Percentiles rank a stretch among this genome's conserved stretches.
Evolutionary conservation across 106 monocot genomes (phyloP).

Genomic region (Narthecium ossifragum): DNA sequence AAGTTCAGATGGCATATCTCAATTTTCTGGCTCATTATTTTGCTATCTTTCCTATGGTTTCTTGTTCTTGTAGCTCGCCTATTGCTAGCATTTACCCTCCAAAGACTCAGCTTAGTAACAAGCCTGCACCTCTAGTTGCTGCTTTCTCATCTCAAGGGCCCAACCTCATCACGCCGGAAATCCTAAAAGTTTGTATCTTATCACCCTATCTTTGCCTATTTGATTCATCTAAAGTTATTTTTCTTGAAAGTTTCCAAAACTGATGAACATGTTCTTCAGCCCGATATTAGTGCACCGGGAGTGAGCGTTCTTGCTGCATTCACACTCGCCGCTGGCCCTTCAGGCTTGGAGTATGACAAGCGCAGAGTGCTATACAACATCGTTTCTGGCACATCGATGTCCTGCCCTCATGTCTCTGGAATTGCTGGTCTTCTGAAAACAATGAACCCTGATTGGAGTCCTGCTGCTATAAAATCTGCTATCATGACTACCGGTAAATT

Average conservation of each 20-base stretch:
- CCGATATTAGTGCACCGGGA: conserved; percentile 65
- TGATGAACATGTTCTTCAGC: conserved; percentile 19
- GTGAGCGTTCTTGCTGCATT: conserved; percentile 35
- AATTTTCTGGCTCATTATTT: background rate
- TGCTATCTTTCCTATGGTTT: background rate
- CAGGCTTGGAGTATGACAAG: background rate
- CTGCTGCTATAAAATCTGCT: conserved; percentile 36
- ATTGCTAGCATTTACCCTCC: conserved; percentile 24
- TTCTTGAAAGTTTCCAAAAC: too few species aligned
- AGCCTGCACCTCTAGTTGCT: conserved; percentile 51
- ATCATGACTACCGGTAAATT: conserved; percentile 60
- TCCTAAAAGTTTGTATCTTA: conserved; percentile 45
- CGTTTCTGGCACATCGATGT: conserved; percentile 51
- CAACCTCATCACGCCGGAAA: conserved; percentile 26
- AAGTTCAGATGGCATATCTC: background rate
- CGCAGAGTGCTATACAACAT: conserved; percentile 18
- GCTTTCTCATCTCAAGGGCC: conserved; percentile 72
- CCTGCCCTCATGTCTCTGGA: conserved; percentile 45
- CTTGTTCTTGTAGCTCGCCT: conserved; percentile 22
- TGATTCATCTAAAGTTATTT: background rate
- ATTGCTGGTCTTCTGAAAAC: conserved; percentile 43
- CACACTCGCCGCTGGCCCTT: background rate
- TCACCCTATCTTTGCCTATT: background rate
- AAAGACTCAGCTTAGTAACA: conserved; percentile 12
- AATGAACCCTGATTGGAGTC: conserved; percentile 42